Percentiles rank a stretch among this genome's conserved stretches.
These are phyloP conservation scores for Salix udensis DNA, from an alignment of 345 rosid genomes.

Conservation along the genomic window DNA sequence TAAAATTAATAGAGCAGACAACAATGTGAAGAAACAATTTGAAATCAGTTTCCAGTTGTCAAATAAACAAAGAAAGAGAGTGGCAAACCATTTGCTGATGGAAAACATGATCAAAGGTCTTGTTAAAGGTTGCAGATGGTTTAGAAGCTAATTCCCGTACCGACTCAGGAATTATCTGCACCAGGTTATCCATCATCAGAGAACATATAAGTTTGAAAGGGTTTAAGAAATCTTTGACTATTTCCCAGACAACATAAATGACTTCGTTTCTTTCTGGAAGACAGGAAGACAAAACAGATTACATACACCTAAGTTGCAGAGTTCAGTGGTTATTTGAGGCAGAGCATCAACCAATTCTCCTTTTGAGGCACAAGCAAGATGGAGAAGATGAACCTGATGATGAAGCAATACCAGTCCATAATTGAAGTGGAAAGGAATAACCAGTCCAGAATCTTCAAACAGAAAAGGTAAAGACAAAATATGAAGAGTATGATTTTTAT, in stretches of 20 bases:
- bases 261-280: not conserved
- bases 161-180: conserved; percentile 70
- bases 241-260: not conserved
- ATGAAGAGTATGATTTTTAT: not conserved
- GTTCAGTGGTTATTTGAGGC: conserved; percentile 67
- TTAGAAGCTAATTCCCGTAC: conserved; percentile 64
- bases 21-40: conserved; percentile 11
- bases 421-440: not conserved
- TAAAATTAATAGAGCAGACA: conserved; percentile 11
- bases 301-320: conserved; percentile 79
- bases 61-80: conserved; percentile 6
- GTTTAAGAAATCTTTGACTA: not conserved
- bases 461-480: conserved; percentile 6
- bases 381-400: conserved; percentile 80
- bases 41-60: conserved; percentile 3
- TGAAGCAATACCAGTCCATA: not conserved
- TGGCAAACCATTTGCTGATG: conserved; percentile 55
- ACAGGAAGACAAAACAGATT: conserved; percentile 1
- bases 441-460: conserved; percentile 5
- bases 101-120: conserved; percentile 71
- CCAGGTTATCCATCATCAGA: conserved; percentile 15
- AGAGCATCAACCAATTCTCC: conserved; percentile 61
- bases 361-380: conserved; percentile 71
- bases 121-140: conserved; percentile 57
- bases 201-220: conserved; percentile 18